Conservation (phyloP, 2,329 filamentous ascomycete genomes). For the Pyrenophora teres region DNA sequence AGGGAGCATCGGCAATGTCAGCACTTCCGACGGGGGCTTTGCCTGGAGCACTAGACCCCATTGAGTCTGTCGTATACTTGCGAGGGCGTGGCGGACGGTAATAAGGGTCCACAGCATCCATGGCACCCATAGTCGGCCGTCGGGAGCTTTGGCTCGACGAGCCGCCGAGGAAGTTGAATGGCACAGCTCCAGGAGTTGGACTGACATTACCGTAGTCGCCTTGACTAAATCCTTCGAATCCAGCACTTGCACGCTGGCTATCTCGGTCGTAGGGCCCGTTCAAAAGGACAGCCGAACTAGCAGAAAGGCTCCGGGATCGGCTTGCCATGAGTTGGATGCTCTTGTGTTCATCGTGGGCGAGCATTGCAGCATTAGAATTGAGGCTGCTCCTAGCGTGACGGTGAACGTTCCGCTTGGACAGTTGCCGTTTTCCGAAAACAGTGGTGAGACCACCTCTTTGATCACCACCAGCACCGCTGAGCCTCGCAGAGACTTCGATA, state of each 20-base stretch:
- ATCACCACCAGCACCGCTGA: conserved; percentile 81
- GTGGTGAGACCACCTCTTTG: conserved; percentile 80
- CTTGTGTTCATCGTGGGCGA: conserved; percentile 69
- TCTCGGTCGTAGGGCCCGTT: conserved; percentile 53
- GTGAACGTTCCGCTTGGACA: conserved; percentile 72
- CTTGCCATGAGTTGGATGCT: conserved; percentile 62
- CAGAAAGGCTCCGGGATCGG: conserved; percentile 63
- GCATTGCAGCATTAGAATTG: conserved; percentile 79
- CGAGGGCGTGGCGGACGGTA: conserved; percentile 82
- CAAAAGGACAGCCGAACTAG: conserved; percentile 65
- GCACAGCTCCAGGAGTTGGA: conserved; percentile 71
- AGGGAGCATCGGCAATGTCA: conserved; percentile 54
- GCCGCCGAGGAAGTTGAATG: conserved; percentile 69
- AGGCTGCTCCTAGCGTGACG: conserved; percentile 77
- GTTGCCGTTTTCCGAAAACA: conserved; percentile 84
- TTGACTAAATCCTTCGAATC: conserved; percentile 59
- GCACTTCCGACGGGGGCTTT: conserved; percentile 53
- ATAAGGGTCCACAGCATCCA: conserved; percentile 70
- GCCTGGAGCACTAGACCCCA: conserved; percentile 55
- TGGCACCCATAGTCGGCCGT: conserved; percentile 42
- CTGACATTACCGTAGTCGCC: conserved; percentile 65
- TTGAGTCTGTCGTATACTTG: conserved; percentile 59
- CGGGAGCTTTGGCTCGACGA: conserved; percentile 49
- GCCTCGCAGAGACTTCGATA: conserved; percentile 81
- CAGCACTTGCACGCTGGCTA: conserved; percentile 54